A percentile compares a stretch with the other conserved stretches of the same genome.
Evolutionary conservation across 306 rosid genomes (phyloP).

Genomic region (Vigna nakashimae): DNA sequence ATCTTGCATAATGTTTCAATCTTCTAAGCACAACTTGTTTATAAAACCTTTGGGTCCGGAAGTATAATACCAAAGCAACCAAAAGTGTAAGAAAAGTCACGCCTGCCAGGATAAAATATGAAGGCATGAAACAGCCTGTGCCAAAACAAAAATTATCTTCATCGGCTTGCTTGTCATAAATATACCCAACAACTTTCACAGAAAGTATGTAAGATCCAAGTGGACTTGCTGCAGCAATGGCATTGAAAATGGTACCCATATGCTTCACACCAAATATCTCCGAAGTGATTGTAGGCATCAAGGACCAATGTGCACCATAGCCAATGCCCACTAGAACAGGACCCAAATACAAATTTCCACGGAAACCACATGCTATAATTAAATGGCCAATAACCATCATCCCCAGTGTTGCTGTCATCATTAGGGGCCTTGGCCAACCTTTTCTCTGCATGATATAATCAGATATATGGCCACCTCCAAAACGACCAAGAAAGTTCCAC

Average conservation of each 20-base stretch:
- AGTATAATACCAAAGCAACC: conserved; percentile 63
- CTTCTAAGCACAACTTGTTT: conserved; percentile 56
- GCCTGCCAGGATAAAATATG: conserved; percentile 75
- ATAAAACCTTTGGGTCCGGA: conserved; percentile 74
- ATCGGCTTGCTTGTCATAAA: conserved; percentile 70
- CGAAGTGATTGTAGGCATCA: conserved; percentile 87
- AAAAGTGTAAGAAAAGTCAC: conserved; percentile 68
- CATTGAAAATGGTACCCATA: conserved; percentile 89
- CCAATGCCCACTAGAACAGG: conserved; percentile 82
- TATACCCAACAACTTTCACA: conserved; percentile 75
- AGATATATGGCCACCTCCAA: conserved; percentile 82
- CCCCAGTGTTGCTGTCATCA: conserved; percentile 64
- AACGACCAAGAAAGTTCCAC: conserved; percentile 95
- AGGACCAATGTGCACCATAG: conserved; percentile 92
- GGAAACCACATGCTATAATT: conserved; percentile 70
- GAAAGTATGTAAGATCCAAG: conserved; percentile 90
- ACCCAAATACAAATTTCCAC: conserved; percentile 76
- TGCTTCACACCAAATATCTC: conserved; percentile 85
- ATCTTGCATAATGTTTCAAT: conserved; percentile 47
- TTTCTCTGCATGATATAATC: conserved; percentile 72
- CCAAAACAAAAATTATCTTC: conserved; percentile 65
- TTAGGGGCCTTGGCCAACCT: conserved; percentile 80
- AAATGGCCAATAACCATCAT: conserved; percentile 69
- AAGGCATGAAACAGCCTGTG: conserved; percentile 70
- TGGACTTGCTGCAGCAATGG: conserved; percentile 81